Evolutionary conservation across 345 rosid genomes (phyloP), one percentile per base, ranked within the genome.

Genomic region (Anacardium occidentale): DNA sequence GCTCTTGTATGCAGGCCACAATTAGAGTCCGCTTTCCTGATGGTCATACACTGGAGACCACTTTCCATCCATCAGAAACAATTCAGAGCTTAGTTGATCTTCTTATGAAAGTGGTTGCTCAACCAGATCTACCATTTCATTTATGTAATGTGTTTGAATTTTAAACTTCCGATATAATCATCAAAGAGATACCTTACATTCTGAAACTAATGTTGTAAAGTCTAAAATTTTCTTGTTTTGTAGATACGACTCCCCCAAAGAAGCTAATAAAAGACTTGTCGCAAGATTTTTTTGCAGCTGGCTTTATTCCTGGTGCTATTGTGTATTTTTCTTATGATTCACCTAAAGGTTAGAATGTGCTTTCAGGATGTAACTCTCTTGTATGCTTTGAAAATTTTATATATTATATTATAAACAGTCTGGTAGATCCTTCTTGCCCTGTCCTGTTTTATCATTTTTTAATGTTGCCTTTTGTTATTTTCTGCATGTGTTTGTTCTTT

Each of bases 201-300:
- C 48, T 58, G 63, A 65, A 69, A 48, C 34, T 34, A 18, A 47
- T 61, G 55, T 18, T 61, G 32, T 62, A 17, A 58, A 66, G 51
- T 62, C 72, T 70, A 26, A 62, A 11, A 15, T 8, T 2, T 56
- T 24, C 18, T 75, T 42, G 55, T 74, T 60, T 83, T 80, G 77
- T 89, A 91, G 97, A 88, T 77, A 89, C 97, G 7, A 85, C 98
- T 74, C 98, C 99, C 60, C 99, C 99, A 1, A 95, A 92, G 84
- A 88, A 87, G 82, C 82, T 82, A 76, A 75, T 95, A 44, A 87
- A 86, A 75, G 94, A 95, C 78, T 77, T 84, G 70, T 86, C 89
- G n/a, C 85, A 77, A 73, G 99, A 95, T 81, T 89, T 90, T 64
- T 89, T 78, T 85, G 71, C 94, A 3, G 90, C 96, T 69, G 92